Evolutionary conservation across 371 early-diverging fungal species (phyloP).

Genomic region (Gilbertella persicaria): DNA sequence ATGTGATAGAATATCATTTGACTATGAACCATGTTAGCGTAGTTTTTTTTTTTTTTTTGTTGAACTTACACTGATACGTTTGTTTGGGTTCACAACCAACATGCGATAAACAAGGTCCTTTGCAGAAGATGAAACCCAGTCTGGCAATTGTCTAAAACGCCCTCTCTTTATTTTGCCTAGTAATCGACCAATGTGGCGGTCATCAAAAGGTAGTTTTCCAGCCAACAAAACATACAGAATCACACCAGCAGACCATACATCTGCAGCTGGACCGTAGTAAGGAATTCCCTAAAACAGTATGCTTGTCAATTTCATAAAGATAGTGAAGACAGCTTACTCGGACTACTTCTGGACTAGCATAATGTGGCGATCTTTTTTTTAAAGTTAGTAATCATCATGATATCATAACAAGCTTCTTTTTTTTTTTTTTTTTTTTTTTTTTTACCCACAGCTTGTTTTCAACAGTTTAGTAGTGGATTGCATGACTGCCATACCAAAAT

Average conservation of each 20-base stretch:
- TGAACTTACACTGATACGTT: conserved; percentile 41
- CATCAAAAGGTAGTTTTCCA: conserved; percentile 83
- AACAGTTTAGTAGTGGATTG: conserved; percentile 64
- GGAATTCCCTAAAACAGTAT: conserved; percentile 74
- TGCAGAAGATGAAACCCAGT: conserved; percentile 57
- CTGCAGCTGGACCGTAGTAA: conserved; percentile 74
- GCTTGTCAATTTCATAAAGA: conserved; percentile 58
- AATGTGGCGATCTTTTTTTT: conserved; percentile 32
- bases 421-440: not conserved
- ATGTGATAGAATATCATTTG: conserved; percentile 33
- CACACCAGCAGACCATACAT: conserved; percentile 79
- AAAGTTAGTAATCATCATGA: not conserved
- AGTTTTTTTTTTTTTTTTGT: not conserved
- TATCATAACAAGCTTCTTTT: not conserved
- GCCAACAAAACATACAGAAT: conserved; percentile 69
- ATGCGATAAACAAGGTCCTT: conserved; percentile 52
- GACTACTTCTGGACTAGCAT: conserved; percentile 32
- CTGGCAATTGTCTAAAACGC: conserved; percentile 52
- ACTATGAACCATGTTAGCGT: conserved; percentile 21
- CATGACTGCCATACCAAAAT: conserved; percentile 84
- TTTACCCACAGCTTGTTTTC: conserved; percentile 78
- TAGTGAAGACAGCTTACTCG: not conserved
- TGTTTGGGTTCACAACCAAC: conserved; percentile 34
- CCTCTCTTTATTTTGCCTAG: conserved; percentile 61
- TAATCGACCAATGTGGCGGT: conserved; percentile 68